Evolutionary conservation across 2,329 filamentous ascomycete species (phyloP).

Genomic region (Cladophialophora exuberans): DNA sequence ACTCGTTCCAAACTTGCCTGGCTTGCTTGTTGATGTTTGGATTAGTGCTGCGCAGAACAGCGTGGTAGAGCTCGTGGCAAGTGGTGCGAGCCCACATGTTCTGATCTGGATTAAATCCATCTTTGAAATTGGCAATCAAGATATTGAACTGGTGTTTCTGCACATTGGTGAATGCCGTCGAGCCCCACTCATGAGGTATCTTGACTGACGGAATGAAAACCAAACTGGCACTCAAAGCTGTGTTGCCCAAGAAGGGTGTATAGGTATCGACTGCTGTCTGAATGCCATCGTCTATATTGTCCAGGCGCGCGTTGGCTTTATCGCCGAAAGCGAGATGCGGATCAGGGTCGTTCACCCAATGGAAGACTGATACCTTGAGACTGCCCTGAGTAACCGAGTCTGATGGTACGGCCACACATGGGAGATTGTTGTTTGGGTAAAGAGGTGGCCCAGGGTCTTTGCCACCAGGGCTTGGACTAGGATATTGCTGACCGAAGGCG

Average conservation of each 20-base stretch:
- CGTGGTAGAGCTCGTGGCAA: constrained; percentile 1
- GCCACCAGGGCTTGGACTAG: too few relatives aligned
- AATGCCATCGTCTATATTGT: not conserved
- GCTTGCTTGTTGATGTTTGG: not conserved
- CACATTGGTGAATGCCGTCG: not conserved
- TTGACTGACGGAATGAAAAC: not conserved
- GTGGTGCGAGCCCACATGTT: not conserved
- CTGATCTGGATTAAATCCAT: not conserved
- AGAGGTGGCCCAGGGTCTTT: too few relatives aligned
- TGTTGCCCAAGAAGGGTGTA: not conserved
- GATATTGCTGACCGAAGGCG: not conserved
- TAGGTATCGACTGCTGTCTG: not conserved
- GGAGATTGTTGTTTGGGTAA: not conserved
- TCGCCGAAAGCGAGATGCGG: not conserved
- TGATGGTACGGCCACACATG: not conserved
- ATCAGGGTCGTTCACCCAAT: not conserved
- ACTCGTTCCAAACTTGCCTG: not conserved
- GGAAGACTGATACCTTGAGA: not conserved
- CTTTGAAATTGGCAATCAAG: not conserved
- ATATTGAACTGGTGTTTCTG: not conserved
- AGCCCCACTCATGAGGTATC: not conserved
- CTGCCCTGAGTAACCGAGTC: not conserved
- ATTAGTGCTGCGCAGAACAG: not conserved
- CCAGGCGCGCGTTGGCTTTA: not conserved
- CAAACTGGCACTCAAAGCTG: not conserved